Evolutionary conservation across 495 filamentous ascomycete genomes (phyloP).

Genomic region (Xylaria longipes): DNA sequence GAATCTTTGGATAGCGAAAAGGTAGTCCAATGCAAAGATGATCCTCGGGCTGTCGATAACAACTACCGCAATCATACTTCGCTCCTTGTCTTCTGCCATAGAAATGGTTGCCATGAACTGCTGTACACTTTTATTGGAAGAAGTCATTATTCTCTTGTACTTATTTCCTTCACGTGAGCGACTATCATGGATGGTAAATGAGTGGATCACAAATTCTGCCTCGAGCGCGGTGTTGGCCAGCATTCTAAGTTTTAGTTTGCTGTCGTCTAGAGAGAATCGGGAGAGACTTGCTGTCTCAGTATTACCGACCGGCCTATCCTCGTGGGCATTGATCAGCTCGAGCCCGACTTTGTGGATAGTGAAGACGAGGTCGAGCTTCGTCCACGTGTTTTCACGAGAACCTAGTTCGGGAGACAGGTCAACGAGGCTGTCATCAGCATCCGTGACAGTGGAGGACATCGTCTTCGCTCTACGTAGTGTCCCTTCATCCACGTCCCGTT

Average conservation of each 20-base stretch:
- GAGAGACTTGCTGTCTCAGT: conserved; percentile 85
- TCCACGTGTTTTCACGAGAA: conserved; percentile 75
- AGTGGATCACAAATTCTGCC: conserved; percentile 90
- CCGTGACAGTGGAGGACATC: conserved; percentile 50
- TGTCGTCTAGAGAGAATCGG: conserved; percentile 91
- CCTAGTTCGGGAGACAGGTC: conserved; percentile 71
- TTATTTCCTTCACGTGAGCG: conserved; percentile 87
- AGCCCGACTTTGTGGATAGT: conserved; percentile 85
- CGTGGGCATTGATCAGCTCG: conserved; percentile 80
- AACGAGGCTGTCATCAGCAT: conserved; percentile 52
- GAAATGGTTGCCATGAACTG: conserved; percentile 98
- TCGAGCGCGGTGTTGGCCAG: conserved; percentile 90
- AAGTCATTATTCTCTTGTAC: conserved; percentile 97
- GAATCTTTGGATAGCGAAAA: conserved; percentile 88
- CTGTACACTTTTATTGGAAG: conserved; percentile 89
- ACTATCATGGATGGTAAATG: conserved; percentile 93
- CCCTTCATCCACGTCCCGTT: conserved; percentile 53
- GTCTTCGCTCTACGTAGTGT: conserved; percentile 56
- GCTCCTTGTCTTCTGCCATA: conserved; percentile 84
- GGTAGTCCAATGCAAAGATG: conserved; percentile 93
- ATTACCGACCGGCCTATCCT: conserved; percentile 76
- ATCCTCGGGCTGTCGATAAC: conserved; percentile 96
- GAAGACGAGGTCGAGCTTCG: conserved; percentile 91
- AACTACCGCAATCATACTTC: conserved; percentile 85
- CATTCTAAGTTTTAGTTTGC: conserved; percentile 91